Percentiles rank a stretch among this genome's conserved stretches.
Conservation (phyloP, 2,329 filamentous ascomycete genomes). For the Pyrenochaeta sp. region DNA sequence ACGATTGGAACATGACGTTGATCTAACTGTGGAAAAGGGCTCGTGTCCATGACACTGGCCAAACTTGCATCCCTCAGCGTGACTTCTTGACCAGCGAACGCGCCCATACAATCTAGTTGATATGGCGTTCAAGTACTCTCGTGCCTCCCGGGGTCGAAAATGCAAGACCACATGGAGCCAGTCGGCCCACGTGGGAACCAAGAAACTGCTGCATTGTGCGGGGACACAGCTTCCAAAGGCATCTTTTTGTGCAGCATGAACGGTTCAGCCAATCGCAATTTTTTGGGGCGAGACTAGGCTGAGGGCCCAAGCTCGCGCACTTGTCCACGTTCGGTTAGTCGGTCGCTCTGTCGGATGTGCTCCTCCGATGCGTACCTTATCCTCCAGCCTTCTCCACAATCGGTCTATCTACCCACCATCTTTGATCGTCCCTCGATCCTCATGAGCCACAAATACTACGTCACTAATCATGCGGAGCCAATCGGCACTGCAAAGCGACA, state of each 20-base stretch:
- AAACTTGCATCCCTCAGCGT: neutral
- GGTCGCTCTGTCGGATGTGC: neutral
- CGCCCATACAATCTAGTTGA: neutral
- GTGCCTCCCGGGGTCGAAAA: neutral
- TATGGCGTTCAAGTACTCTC: neutral
- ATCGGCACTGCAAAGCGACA: constrained; percentile 9
- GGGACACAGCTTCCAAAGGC: neutral
- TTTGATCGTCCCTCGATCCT: constrained; percentile 5
- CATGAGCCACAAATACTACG: constrained; percentile 7
- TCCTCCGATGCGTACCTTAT: constrained; percentile 16
- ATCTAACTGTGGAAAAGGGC: neutral
- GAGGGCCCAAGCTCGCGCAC: neutral
- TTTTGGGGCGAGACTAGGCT: neutral
- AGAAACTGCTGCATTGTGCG: neutral
- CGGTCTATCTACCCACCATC: constrained; percentile 12
- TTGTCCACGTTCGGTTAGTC: neutral
- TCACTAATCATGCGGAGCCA: neutral
- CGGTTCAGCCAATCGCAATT: neutral
- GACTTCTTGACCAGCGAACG: neutral
- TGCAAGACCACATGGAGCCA: neutral
- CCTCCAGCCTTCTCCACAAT: constrained; percentile 2
- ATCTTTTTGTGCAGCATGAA: neutral
- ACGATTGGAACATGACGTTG: constrained; percentile 1
- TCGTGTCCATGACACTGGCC: neutral
- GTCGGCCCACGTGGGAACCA: neutral